Evolutionary conservation across 352 stramenopile species (phyloP), one percentile per base, ranked within the genome.

Genomic region (Globisporangium rhizosaccharum): DNA sequence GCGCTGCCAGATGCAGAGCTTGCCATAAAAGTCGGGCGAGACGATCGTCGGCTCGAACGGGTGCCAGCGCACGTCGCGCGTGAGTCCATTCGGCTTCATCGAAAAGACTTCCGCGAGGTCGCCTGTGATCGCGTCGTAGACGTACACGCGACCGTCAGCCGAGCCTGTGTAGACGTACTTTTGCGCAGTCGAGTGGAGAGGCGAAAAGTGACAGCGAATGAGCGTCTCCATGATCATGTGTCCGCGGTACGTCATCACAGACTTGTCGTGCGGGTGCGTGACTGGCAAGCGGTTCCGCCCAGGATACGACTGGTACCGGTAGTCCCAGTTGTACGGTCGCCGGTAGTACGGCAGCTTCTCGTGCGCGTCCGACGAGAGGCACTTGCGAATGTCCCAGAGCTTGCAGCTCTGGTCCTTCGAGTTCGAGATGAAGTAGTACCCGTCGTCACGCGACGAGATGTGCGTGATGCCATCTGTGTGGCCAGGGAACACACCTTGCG

Each of bases 341-440:
- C 63, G 72, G 56, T 78, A 87, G 46, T 71, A 53, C 11, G 65
- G 70, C 36, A 82, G 28, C 44, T 78, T 56, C 25, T 79, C 71
- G 39, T 82, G 67, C 28, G 74, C 53, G 7, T 83, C 63, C 15
- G 79, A 67, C 4, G 74, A 86, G 36, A 79, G 65, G 60, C 82
- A 94, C 59, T 92, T 92, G 28, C 85, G 77, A 26, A 92, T 71
- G 59, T 94, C 85, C 82, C 82, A 94, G 12, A 94, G 82, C 67
- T 92, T 92, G 51, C 70, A 83, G 14, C 72, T 90, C 61, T 92
- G 85, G 54, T 94, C 85, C 53, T 94, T 94, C 0, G 81, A 70
- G 66, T 94, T 94, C n/a, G 85, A 94, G 26, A 94, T 70, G 53
- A 94, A 94, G 56, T 94, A 94, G 67, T 90, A 90, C 4, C 82